These are phyloP conservation scores for Solanum chilense DNA, from an alignment of 257 asterid genomes.

Conservation along the genomic window DNA sequence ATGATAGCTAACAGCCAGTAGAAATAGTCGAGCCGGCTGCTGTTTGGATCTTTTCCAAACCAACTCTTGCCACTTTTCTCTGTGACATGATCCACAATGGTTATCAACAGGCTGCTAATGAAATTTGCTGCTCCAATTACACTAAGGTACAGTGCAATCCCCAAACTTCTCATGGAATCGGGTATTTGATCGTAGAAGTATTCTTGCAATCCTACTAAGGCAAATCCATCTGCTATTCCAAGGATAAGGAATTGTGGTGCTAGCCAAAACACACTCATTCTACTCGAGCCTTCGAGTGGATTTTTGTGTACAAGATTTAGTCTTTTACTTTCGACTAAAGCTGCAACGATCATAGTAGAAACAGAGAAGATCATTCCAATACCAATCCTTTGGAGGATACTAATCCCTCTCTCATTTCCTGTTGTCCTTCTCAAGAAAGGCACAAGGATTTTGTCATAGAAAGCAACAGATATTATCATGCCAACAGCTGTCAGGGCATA, in stretches of 20 bases:
- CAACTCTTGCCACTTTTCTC: constrained; percentile 45
- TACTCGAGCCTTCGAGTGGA: constrained; percentile 12
- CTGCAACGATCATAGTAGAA: constrained; percentile 48
- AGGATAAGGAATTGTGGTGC: constrained; percentile 71
- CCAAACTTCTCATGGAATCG: constrained; percentile 80
- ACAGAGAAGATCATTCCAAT: constrained; percentile 57
- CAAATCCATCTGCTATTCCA: constrained; percentile 63
- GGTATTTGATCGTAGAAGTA: constrained; percentile 83
- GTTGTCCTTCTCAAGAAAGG: constrained; percentile 45
- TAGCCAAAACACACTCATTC: constrained; percentile 90
- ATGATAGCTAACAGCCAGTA: constrained; percentile 41
- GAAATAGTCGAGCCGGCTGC: constrained; percentile 26
- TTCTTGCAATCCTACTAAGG: constrained; percentile 80
- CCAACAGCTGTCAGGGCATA: constrained; percentile 61
- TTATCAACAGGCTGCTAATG: constrained; percentile 52
- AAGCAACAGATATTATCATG: constrained; percentile 44
- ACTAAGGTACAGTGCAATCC: constrained; percentile 66
- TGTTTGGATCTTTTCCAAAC: constrained; percentile 24
- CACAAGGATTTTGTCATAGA: constrained; percentile 57
- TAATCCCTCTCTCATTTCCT: constrained; percentile 56
- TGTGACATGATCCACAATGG: constrained; percentile 46
- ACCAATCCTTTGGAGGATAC: constrained; percentile 64
- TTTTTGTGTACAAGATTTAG: constrained; percentile 6
- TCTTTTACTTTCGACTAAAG: constrained; percentile 47
- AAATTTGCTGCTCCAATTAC: constrained; percentile 66